A percentile compares a stretch with the other conserved stretches of the same genome.
Evolutionary conservation across 345 rosid genomes (phyloP).

Genomic region (Populus deltoides): DNA sequence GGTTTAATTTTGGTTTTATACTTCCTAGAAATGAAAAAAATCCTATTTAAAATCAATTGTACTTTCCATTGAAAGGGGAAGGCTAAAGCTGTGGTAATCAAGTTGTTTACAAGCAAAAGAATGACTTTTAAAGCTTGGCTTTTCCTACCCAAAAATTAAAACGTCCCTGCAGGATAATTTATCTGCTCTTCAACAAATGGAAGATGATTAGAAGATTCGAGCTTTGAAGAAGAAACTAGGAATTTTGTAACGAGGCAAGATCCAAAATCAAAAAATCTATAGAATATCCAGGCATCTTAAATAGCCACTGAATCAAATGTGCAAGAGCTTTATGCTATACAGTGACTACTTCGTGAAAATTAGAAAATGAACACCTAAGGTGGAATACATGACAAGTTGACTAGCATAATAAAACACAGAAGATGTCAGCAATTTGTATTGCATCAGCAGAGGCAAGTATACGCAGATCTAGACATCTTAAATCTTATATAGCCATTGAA

Average conservation of each 20-base stretch:
- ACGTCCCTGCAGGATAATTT: no score
- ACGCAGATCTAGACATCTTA: background rate
- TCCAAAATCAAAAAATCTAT: background rate
- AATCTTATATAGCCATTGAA: background rate
- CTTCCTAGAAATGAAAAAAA: no score
- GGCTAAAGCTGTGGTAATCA: background rate
- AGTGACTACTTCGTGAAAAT: no score
- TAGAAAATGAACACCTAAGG: background rate
- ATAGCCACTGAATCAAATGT: no score
- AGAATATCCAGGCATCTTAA: background rate
- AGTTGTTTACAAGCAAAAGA: background rate
- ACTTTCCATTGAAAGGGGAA: background rate
- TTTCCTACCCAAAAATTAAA: no score
- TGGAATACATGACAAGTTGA: background rate
- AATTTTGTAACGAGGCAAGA: no score
- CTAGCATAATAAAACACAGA: background rate
- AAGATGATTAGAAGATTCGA: no score
- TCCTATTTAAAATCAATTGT: background rate
- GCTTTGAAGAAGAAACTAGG: no score
- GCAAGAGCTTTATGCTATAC: no score
- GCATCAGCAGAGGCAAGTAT: background rate
- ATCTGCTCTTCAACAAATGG: no score
- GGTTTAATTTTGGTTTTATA: no score
- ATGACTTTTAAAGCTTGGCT: background rate
- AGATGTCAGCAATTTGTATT: background rate